These are phyloP conservation scores for Malus fusca DNA, from an alignment of 306 rosid species.

Conservation along the genomic window DNA sequence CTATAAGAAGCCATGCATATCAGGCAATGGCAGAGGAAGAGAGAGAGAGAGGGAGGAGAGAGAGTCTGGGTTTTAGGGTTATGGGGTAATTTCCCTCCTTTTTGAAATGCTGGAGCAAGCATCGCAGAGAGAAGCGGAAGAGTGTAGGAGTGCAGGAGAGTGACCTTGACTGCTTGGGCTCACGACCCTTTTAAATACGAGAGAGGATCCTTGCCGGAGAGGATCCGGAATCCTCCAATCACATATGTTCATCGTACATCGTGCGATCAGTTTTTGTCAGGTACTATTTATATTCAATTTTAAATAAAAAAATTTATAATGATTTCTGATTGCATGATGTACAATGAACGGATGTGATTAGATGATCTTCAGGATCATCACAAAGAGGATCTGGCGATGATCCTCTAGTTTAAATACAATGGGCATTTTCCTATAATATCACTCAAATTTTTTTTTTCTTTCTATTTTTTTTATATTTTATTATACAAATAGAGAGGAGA, in stretches of 20 bases:
- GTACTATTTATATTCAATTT: rapidly evolving
- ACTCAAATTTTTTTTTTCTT: too few relatives aligned
- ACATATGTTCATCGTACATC: too few relatives aligned
- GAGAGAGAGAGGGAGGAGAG: background rate
- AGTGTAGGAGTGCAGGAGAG: background rate
- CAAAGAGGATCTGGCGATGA: rapidly evolving
- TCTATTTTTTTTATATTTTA: too few relatives aligned
- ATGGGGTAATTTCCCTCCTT: conserved; percentile 62
- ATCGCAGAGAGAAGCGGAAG: background rate
- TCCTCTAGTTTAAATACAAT: too few relatives aligned
- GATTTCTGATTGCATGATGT: rapidly evolving
- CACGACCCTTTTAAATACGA: too few relatives aligned
- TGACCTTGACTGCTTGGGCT: background rate
- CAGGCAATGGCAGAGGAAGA: background rate
- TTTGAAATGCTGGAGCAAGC: conserved; percentile 9
- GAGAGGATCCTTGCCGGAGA: too few relatives aligned
- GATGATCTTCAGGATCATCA: too few relatives aligned
- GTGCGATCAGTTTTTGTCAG: too few relatives aligned
- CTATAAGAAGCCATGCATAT: background rate
- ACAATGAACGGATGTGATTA: rapidly evolving
- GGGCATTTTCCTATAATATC: background rate
- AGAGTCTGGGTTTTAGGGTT: background rate
- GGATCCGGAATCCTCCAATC: too few relatives aligned
- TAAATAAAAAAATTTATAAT: too few relatives aligned
- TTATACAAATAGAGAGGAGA: too few relatives aligned